Evolutionary conservation across 2,329 filamentous ascomycete species (phyloP), one percentile per base, ranked within the genome.

Genomic region (Ophiosphaerella narmari): DNA sequence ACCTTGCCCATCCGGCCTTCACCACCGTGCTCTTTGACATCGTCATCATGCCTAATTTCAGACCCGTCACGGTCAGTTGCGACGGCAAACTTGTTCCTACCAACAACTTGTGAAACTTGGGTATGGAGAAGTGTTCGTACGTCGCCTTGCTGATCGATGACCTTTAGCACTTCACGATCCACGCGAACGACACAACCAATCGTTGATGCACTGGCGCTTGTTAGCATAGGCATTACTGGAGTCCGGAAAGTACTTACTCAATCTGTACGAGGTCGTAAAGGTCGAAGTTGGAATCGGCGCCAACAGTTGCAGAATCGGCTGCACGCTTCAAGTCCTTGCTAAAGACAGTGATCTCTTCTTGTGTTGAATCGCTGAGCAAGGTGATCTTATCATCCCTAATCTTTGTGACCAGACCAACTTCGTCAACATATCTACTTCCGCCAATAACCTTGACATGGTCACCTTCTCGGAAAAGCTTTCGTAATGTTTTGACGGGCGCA

Each of bases 381-480:
- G 94, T 97, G 50, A 99, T 91, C 34, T 90, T 87, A 71, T 99
- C 94, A 52, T 96, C 91, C 41, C 86, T 88, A 60, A 97, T 94
- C 72, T 91, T 90, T 59, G 97, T 91, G 43, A 99, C 92, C 84
- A 97, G 96, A 74, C 94, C 94, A 38, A 97, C 89, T 75, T 99
- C 94, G 63, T 97, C 94, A 47, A 90, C 86, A 73, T 92, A 97
- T 63, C 91, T 89, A 77, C 92, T 96, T 34, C 92, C 93, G 47
- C 94, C 93, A 70, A 97, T 96, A 61, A 99, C 94, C 78, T 97
- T 97, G 78, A 99, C 94, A 69, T 99, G 94, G 67, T 99, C 94
- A 79, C 94, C 94, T 55, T 92, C 83, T 59, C 84, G 86, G 82
- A 99, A 99, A 26, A 90, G 85, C 76, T 99, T 99, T 50, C 94